Evolutionary conservation across 306 rosid genomes (phyloP).

Genomic region (Castanospermum australe): DNA sequence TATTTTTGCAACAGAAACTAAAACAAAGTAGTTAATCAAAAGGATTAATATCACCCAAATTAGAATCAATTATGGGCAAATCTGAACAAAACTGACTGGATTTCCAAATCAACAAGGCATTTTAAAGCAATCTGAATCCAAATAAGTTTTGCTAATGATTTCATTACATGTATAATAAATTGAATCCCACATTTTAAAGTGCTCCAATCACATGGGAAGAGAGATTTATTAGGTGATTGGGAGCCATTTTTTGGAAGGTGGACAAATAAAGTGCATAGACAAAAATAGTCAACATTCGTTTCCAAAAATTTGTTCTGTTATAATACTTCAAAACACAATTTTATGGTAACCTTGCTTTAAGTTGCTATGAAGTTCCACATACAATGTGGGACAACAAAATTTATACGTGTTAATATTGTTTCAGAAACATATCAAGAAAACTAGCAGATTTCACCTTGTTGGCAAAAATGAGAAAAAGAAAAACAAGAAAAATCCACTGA

Average conservation of each 20-base stretch:
- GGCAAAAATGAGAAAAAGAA: background rate
- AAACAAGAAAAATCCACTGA: background rate
- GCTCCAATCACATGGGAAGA: background rate
- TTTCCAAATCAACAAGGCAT: too few relatives aligned
- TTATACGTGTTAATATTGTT: background rate
- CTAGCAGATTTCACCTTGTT: background rate
- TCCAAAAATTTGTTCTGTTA: background rate
- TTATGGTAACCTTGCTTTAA: background rate
- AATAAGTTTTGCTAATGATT: too few relatives aligned
- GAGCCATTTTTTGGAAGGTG: background rate
- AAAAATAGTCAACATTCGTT: background rate
- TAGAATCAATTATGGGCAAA: too few relatives aligned
- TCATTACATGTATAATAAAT: background rate
- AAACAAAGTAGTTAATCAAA: too few relatives aligned
- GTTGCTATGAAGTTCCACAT: background rate
- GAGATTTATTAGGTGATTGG: background rate
- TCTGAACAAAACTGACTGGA: too few relatives aligned
- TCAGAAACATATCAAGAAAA: background rate
- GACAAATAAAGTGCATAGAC: background rate
- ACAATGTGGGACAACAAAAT: background rate
- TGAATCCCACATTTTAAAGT: background rate
- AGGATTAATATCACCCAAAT: too few relatives aligned
- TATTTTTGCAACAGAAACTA: too few relatives aligned
- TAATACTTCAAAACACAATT: background rate
- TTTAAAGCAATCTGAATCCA: too few relatives aligned